These are phyloP conservation scores for Nicotiana sylvestris DNA, from an alignment of 257 asterid genomes.

Conservation along the genomic window DNA sequence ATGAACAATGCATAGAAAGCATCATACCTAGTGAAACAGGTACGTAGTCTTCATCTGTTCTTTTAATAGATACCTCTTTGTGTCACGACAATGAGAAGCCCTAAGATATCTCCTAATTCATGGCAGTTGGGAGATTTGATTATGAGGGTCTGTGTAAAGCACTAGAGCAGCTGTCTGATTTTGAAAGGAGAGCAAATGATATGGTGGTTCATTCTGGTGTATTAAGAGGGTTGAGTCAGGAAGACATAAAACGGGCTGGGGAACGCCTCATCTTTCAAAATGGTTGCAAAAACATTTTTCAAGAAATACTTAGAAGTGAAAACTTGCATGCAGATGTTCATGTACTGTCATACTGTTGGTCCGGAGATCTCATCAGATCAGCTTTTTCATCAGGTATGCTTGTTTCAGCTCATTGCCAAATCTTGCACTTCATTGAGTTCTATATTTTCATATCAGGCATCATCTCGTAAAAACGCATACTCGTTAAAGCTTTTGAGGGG, in stretches of 20 bases:
- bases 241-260: slow-evolving; percentile 50
- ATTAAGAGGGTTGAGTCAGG: slow-evolving; percentile 43
- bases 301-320: slow-evolving; percentile 29
- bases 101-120: slow-evolving; percentile 10
- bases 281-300: slow-evolving; percentile 47
- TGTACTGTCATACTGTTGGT: slow-evolving; percentile 62
- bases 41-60: neutral
- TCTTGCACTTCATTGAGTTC: neutral
- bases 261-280: slow-evolving; percentile 55
- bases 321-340: slow-evolving; percentile 29
- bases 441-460: slow-evolving; percentile 1
- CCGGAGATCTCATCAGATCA: slow-evolving; percentile 51
- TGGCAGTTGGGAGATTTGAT: slow-evolving; percentile 37
- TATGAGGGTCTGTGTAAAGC: slow-evolving; percentile 52
- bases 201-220: slow-evolving; percentile 46
- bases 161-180: slow-evolving; percentile 43
- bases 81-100: neutral
- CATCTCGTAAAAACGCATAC: neutral
- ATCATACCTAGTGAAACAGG: slow-evolving; percentile 34
- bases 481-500: neutral
- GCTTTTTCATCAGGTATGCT: slow-evolving; percentile 54
- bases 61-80: neutral
- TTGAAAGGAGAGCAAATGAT: slow-evolving; percentile 51
- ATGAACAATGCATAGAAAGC: slow-evolving; percentile 53
- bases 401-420: neutral